These are phyloP conservation scores for Yamadazyma insecticola DNA, from an alignment of 805 yeast genomes.

Conservation along the genomic window DNA sequence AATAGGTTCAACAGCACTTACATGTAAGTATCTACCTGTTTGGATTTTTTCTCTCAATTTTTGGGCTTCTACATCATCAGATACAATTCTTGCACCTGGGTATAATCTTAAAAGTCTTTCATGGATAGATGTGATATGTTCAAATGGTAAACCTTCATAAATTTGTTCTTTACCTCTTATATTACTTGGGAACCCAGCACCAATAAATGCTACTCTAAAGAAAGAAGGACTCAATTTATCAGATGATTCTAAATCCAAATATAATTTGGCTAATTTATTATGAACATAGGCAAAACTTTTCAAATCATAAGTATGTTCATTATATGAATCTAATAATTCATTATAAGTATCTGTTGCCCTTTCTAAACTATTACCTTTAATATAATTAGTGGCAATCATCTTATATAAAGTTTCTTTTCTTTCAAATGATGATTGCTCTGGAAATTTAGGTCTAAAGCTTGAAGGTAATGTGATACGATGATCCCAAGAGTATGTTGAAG, in stretches of 20 bases:
- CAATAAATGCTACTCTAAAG: conserved; percentile 76
- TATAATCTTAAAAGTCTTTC: conserved; percentile 68
- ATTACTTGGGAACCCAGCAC: conserved; percentile 78
- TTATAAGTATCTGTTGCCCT: conserved; percentile 76
- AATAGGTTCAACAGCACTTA: conserved; percentile 68
- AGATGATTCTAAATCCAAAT: conserved; percentile 57
- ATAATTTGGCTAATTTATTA: conserved; percentile 62
- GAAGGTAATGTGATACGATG: conserved; percentile 52
- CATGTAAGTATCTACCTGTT: conserved; percentile 70
- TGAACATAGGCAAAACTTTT: conserved; percentile 70
- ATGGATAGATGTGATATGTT: conserved; percentile 78
- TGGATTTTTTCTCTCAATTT: conserved; percentile 46
- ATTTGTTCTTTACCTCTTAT: conserved; percentile 73
- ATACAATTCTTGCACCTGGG: conserved; percentile 75
- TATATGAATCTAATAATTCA: conserved; percentile 73
- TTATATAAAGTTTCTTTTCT: conserved; percentile 71
- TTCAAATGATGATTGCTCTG: conserved; percentile 76
- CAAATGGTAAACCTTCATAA: conserved; percentile 84
- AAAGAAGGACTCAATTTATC: conserved; percentile 75
- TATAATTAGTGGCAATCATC: conserved; percentile 64
- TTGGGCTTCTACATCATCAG: conserved; percentile 55
- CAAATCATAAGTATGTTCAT: conserved; percentile 67
- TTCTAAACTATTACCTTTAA: conserved; percentile 69
- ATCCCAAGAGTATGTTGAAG: conserved; percentile 73
- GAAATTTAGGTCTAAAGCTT: conserved; percentile 62